Evolutionary conservation across 78 protist genomes (phyloP).

Genomic region (Monosiga brevicollis): DNA sequence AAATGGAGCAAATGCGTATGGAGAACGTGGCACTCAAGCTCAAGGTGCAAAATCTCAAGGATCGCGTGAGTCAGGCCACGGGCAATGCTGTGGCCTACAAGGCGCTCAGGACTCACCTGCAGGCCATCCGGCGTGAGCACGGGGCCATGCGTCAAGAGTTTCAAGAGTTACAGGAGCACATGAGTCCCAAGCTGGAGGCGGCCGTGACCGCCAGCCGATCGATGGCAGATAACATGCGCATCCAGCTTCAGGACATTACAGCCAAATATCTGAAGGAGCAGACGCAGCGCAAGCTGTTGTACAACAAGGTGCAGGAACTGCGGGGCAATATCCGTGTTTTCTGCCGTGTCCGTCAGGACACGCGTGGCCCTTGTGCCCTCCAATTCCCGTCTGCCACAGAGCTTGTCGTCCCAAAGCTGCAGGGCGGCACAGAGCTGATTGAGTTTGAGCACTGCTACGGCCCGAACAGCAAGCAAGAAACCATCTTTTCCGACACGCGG

Average conservation of each 20-base stretch:
- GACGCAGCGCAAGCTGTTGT: slow-evolving; percentile 1
- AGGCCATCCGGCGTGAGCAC: background rate
- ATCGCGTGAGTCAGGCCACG: background rate
- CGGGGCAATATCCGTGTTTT: slow-evolving; percentile 68
- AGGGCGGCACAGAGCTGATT: background rate
- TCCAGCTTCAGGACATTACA: background rate
- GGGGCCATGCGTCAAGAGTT: background rate
- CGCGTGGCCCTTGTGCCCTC: background rate
- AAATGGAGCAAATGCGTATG: background rate
- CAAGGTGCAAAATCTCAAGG: background rate
- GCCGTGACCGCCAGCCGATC: background rate
- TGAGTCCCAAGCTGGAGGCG: background rate
- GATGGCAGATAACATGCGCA: background rate
- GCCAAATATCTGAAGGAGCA: slow-evolving; percentile 4
- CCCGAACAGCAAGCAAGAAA: slow-evolving; percentile 8
- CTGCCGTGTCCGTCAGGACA: slow-evolving; percentile 52
- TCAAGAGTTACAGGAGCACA: background rate
- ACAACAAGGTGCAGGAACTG: slow-evolving; percentile 40
- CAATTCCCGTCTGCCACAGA: background rate
- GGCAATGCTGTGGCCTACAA: background rate
- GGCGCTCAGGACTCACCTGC: too few relatives aligned
- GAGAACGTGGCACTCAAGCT: background rate
- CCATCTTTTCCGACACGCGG: slow-evolving; percentile 21
- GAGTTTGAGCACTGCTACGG: slow-evolving; percentile 21
- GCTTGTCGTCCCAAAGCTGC: background rate